Evolutionary conservation across 2,329 filamentous ascomycete species (phyloP).

Genomic region (Calonectria crousiana): DNA sequence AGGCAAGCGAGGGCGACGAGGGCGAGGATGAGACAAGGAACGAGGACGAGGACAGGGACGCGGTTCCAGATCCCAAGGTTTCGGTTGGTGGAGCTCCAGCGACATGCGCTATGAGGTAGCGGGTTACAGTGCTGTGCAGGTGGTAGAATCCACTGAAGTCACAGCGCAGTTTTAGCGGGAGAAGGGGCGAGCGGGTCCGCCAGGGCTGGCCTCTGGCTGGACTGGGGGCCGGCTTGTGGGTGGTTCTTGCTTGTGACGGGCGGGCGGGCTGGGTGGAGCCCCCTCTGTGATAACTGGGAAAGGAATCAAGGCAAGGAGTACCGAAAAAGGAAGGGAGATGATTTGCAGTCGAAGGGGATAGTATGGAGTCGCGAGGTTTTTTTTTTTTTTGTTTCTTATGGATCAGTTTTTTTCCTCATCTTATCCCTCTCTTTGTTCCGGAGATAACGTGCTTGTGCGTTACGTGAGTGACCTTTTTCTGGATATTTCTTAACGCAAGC

Average conservation of each 20-base stretch:
- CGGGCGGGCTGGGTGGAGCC: neutral
- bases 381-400: neutral
- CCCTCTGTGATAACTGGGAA: neutral
- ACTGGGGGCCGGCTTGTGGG: neutral
- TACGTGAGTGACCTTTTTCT: neutral
- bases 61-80: conserved; percentile 16
- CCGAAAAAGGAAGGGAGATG: neutral
- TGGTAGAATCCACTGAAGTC: conserved; percentile 9
- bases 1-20: conserved; percentile 23
- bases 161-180: conserved; percentile 10
- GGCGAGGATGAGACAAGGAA: conserved; percentile 33
- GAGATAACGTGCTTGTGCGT: neutral
- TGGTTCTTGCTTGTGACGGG: conserved; percentile 1
- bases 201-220: conserved; percentile 1
- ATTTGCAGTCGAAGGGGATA: neutral
- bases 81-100: conserved; percentile 22
- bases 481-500: neutral
- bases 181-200: conserved; percentile 9
- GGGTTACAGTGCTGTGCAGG: conserved; percentile 4
- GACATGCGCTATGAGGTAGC: conserved; percentile 9
- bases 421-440: neutral
- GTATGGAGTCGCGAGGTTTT: neutral
- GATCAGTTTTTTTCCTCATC: neutral
- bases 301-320: neutral
- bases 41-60: neutral